These are phyloP conservation scores for Talaromyces sp. DNA, from an alignment of 2,329 filamentous ascomycete species.

Conservation along the genomic window DNA sequence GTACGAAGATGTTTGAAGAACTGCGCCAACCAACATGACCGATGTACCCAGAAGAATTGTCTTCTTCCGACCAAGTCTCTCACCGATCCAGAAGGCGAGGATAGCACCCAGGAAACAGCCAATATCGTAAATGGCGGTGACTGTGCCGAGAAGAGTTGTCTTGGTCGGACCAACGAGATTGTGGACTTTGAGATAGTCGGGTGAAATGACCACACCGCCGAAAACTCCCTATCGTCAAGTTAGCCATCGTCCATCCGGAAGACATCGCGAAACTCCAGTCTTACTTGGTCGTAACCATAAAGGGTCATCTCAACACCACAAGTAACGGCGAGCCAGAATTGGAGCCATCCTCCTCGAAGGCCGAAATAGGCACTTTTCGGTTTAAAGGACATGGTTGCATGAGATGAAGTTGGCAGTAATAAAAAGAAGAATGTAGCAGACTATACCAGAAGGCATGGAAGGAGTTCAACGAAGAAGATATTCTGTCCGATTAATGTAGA, in stretches of 20 bases:
- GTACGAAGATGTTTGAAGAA: constrained; percentile 48
- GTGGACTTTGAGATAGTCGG: constrained; percentile 51
- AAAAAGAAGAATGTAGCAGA: not conserved
- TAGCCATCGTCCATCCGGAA: not conserved
- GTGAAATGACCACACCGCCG: constrained; percentile 53
- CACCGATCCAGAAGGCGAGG: constrained; percentile 45
- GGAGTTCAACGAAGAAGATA: not conserved
- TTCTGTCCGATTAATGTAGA: not conserved
- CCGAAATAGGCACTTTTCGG: constrained; percentile 45
- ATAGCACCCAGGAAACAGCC: constrained; percentile 57
- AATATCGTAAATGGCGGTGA: constrained; percentile 58
- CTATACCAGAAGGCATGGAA: not conserved
- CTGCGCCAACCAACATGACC: constrained; percentile 49
- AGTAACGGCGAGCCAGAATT: constrained; percentile 52
- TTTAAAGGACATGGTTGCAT: not conserved
- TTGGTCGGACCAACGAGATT: constrained; percentile 39
- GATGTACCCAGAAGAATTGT: constrained; percentile 46
- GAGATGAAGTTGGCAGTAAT: not conserved
- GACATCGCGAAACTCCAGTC: not conserved
- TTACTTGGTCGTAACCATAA: constrained; percentile 47
- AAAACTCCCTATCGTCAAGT: constrained; percentile 42
- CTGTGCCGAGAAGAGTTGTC: constrained; percentile 36
- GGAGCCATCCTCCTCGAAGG: constrained; percentile 54
- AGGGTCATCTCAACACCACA: constrained; percentile 45
- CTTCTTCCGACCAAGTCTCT: constrained; percentile 47